phyloP scores from a whole-genome alignment of 2,329 filamentous ascomycete genomes.

The Aspergillus neotritici region DNA sequence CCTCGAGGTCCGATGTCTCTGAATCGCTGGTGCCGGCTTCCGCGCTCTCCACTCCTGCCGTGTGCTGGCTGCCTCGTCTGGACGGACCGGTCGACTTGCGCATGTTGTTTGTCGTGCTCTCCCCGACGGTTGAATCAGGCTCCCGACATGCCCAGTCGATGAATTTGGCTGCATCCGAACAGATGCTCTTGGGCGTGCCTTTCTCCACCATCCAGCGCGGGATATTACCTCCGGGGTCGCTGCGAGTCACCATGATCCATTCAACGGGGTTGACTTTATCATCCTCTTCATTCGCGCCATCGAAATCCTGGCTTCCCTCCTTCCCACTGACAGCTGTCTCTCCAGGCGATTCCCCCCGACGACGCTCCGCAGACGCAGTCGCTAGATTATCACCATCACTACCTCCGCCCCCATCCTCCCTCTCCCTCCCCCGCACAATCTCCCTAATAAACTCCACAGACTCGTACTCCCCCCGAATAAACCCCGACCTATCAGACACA shows the following conservation, averaged over 20 bases:
- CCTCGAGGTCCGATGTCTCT: slow-evolving; percentile 15
- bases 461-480: slow-evolving; percentile 81
- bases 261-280: slow-evolving; percentile 64
- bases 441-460: slow-evolving; percentile 88
- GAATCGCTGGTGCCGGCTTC: slow-evolving; percentile 10
- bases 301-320: not conserved
- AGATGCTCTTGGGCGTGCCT: slow-evolving; percentile 74
- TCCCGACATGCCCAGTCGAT: slow-evolving; percentile 65
- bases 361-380: not conserved
- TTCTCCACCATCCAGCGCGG: slow-evolving; percentile 88
- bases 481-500: slow-evolving; percentile 63
- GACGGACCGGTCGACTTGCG: slow-evolving; percentile 1
- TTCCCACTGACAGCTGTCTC: slow-evolving; percentile 23
- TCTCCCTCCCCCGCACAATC: slow-evolving; percentile 47
- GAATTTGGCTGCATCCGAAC: slow-evolving; percentile 74
- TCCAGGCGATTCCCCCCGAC: slow-evolving; percentile 25
- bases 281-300: slow-evolving; percentile 30
- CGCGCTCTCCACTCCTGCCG: not conserved
- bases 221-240: slow-evolving; percentile 81
- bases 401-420: slow-evolving; percentile 8
- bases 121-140: slow-evolving; percentile 39
- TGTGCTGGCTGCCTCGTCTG: slow-evolving; percentile 2
- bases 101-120: slow-evolving; percentile 6
- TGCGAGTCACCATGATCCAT: slow-evolving; percentile 89
- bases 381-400: slow-evolving; percentile 6